Evolutionary conservation across 106 monocot species (phyloP), one percentile per base, ranked within the genome.

Genomic region (Chionographis japonica): DNA sequence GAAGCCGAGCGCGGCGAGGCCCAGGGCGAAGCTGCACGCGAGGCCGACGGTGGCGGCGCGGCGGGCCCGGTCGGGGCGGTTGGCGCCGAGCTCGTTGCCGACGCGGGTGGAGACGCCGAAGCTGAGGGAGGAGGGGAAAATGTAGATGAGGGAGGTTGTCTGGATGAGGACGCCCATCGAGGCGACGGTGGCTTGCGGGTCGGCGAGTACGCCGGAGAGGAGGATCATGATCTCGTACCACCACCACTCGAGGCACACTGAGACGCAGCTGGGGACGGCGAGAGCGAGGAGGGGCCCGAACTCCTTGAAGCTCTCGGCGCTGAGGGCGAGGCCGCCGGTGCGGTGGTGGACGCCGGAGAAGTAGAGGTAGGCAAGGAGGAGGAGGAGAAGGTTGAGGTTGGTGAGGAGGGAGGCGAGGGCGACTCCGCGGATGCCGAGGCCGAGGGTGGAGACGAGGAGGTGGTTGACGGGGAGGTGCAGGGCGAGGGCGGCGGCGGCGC

Each of bases 221-320:
- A 94, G 37, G 57, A 91, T 81, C 94, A 94, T 94, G 73, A 94
- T 88, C 74, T 94, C 94, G 71, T 94, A 94, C 90, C 94, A 94
- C 94, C 94, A 94, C 94, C 94, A 94, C 64, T 94, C 94, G 40
- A 94, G 69, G 63, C 94, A 94, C 9, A 95, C 95, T 40, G 91
- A 88, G 37, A 88, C 51, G 78, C 94, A 94, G 77, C 90, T 94
- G 2, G 94, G 94, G 12, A 94, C 46, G 0, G 94, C 94, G 4
- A 94, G 87, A 55, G 61, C 70, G 38, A 90, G 50, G 27, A 94
- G 83, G 3, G 87, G 35, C 3, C 70, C 59, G 87, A 90, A 90
- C 0, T 76, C 90, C 0, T 16, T 69, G 62, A 82, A 81, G 74
- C 84, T 66, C 36, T 94, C 82, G 8, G 42, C 19, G 13, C 68